Evolutionary conservation across 331 rosid genomes (phyloP).

Genomic region (Saraca asoca): DNA sequence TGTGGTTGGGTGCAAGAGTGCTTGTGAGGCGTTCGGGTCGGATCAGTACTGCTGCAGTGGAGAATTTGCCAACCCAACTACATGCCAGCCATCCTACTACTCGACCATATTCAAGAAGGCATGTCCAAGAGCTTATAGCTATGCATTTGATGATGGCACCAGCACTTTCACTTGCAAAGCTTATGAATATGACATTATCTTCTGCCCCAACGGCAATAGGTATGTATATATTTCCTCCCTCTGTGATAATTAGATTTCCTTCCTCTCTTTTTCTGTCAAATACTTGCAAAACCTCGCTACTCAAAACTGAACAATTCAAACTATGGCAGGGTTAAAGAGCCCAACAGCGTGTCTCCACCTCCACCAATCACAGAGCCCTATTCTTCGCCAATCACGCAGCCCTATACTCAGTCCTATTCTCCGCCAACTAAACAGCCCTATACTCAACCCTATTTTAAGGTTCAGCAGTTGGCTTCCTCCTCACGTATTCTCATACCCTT

Average conservation of each 20-base stretch:
- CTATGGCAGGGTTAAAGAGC: conserved; percentile 37
- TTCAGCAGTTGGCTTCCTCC: conserved; percentile 44
- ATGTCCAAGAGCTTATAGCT: conserved; percentile 83
- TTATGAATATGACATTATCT: conserved; percentile 54
- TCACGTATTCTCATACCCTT: conserved; percentile 48
- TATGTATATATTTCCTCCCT: conserved; percentile 35
- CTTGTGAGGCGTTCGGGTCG: conserved; percentile 72
- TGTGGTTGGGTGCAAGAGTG: conserved; percentile 75
- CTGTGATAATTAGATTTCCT: conserved; percentile 3
- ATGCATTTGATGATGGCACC: conserved; percentile 84
- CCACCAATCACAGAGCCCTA: conserved; percentile 33
- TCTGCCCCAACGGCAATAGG: conserved; percentile 63
- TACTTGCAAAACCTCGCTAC: conserved; percentile 3
- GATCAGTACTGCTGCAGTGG: conserved; percentile 82
- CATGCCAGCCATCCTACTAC: conserved; percentile 71
- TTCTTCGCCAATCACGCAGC: background rate
- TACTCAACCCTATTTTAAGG: conserved; percentile 10
- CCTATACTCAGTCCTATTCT: conserved; percentile 28
- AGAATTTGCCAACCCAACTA: conserved; percentile 64
- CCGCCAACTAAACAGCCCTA: conserved; percentile 33
- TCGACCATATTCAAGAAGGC: conserved; percentile 76
- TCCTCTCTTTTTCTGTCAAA: background rate
- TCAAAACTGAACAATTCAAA: conserved; percentile 21
- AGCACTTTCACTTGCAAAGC: conserved; percentile 91
- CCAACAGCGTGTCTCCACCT: conserved; percentile 30